These are phyloP conservation scores for Fusarium sp. DNA, from an alignment of 2,329 filamentous ascomycete genomes.

Conservation along the genomic window DNA sequence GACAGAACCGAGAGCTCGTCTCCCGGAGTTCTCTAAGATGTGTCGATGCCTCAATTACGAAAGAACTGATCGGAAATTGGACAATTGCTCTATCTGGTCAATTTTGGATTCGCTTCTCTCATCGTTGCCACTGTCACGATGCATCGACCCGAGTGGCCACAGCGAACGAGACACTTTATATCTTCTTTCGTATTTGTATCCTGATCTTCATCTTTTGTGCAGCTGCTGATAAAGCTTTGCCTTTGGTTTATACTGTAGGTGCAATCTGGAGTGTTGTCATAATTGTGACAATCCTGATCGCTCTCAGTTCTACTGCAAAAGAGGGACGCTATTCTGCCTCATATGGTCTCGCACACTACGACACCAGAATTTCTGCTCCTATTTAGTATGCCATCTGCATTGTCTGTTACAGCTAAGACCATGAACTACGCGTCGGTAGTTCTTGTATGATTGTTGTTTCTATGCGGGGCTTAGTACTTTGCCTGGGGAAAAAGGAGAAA, in stretches of 20 bases:
- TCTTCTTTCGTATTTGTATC: background rate
- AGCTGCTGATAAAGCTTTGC: background rate
- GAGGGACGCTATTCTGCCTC: background rate
- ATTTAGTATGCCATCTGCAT: background rate
- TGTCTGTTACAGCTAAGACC: background rate
- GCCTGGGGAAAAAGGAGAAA: background rate
- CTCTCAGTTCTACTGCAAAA: background rate
- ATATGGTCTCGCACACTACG: background rate
- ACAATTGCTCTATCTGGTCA: background rate
- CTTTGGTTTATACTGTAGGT: background rate
- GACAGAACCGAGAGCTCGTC: background rate
- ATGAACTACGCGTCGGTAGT: background rate
- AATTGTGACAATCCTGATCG: background rate
- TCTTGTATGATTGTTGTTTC: background rate
- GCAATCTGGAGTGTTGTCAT: constrained; percentile 4
- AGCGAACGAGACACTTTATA: background rate
- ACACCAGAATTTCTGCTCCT: background rate
- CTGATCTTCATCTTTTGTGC: background rate
- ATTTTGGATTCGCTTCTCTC: background rate
- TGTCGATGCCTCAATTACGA: background rate
- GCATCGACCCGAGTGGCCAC: background rate
- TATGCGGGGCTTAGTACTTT: background rate
- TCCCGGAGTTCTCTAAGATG: background rate
- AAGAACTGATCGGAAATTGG: constrained; percentile 7
- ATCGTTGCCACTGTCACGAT: background rate